phyloP scores from a whole-genome alignment of 1,284 basidiomycete genomes.

The Pseudozyma hubeiensis region DNA sequence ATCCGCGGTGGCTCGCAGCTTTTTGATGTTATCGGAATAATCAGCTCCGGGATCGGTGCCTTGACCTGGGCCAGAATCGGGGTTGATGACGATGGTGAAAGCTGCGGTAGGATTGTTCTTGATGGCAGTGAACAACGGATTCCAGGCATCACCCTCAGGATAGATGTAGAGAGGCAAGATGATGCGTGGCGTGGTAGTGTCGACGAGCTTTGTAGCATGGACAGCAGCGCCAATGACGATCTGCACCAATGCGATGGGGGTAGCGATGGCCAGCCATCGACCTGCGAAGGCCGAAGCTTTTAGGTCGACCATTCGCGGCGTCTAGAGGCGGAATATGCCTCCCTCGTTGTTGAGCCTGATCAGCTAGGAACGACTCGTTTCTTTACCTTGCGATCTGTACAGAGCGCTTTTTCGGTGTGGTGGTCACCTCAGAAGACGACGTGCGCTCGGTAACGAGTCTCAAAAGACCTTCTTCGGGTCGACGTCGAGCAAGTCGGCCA shows the following conservation, averaged over 20 bases:
- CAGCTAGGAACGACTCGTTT: no score
- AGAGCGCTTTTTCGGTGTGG: no score
- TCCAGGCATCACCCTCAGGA: constrained; percentile 11
- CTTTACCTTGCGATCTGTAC: no score
- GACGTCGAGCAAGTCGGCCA: no score
- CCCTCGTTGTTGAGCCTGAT: no score
- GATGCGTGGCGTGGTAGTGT: constrained; percentile 22
- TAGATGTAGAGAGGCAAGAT: constrained; percentile 32
- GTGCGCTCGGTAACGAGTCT: no score
- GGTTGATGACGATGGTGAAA: constrained; percentile 29
- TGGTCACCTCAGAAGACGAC: no score
- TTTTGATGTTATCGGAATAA: constrained; percentile 14
- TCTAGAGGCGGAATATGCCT: no score
- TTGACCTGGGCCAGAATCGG: constrained; percentile 21
- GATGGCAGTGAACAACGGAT: constrained; percentile 20
- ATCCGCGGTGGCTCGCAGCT: constrained; percentile 8
- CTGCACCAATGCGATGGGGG: constrained; percentile 16
- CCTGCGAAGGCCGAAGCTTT: no score
- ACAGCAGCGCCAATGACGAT: constrained; percentile 1
- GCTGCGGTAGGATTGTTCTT: constrained; percentile 18
- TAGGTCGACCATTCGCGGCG: no score
- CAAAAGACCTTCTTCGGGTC: no score
- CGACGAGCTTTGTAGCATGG: neutral
- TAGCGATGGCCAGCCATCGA: constrained; percentile 7
- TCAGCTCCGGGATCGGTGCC: constrained; percentile 9